A percentile compares a stretch with the other conserved stretches of the same genome.
phyloP scores from a whole-genome alignment of 345 rosid genomes.

The Dipteronia dyeriana region DNA sequence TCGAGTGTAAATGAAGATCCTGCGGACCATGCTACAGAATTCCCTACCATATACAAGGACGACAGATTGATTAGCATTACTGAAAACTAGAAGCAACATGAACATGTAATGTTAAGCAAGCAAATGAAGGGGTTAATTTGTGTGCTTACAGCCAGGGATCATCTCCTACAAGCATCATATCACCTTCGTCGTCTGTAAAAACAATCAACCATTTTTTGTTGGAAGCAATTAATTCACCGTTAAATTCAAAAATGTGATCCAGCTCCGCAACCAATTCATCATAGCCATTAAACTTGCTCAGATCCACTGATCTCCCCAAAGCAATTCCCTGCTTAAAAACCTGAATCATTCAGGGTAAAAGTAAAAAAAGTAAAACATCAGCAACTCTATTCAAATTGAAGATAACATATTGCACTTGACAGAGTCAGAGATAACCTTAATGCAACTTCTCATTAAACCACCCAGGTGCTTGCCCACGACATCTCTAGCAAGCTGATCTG shows the following conservation, averaged over 20 bases:
- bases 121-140: not conserved
- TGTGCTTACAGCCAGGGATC: conserved; percentile 62
- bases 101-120: not conserved
- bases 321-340: conserved; percentile 60
- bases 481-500: conserved; percentile 28
- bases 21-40: conserved; percentile 55
- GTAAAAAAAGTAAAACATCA: not conserved
- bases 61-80: not conserved
- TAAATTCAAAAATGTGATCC: conserved; percentile 53
- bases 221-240: conserved; percentile 45
- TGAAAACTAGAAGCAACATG: not conserved
- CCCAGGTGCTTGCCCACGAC: conserved; percentile 30
- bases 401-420: not conserved
- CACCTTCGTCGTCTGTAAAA: conserved; percentile 56
- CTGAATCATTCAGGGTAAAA: conserved; percentile 21
- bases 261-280: conserved; percentile 48
- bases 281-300: conserved; percentile 46
- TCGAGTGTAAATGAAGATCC: conserved; percentile 47
- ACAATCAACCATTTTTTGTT: conserved; percentile 51
- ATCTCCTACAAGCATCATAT: conserved; percentile 66
- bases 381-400: not conserved
- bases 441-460: conserved; percentile 48
- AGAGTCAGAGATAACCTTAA: conserved; percentile 38
- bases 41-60: conserved; percentile 36
- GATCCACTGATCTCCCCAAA: conserved; percentile 59